These are phyloP conservation scores for Sporothrix brunneoviolacea DNA, from an alignment of 2,329 filamentous ascomycete genomes.

Conservation along the genomic window DNA sequence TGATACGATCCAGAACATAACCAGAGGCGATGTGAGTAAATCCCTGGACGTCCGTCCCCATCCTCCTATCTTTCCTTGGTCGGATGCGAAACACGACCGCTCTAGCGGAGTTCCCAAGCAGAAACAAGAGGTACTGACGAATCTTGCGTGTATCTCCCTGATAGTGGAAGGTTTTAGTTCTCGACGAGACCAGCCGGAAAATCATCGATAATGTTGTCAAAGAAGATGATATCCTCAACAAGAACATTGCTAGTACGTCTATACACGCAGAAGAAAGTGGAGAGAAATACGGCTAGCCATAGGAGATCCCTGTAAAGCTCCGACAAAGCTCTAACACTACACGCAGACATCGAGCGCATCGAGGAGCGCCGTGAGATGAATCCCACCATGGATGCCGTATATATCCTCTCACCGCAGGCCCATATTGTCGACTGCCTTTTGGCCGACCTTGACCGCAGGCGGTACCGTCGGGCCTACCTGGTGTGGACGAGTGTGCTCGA, in stretches of 20 bases:
- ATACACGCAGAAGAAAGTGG: too few species aligned
- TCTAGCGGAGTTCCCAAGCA: too few species aligned
- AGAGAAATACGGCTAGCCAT: too few species aligned
- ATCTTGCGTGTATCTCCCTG: too few species aligned
- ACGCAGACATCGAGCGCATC: constrained; percentile 83
- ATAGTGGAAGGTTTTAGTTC: constrained; percentile 93
- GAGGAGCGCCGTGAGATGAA: constrained; percentile 78
- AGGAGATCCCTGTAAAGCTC: too few species aligned
- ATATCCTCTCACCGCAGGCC: constrained; percentile 76
- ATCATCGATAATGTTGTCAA: constrained; percentile 86
- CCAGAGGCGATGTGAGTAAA: constrained; percentile 65
- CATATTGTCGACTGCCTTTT: constrained; percentile 92
- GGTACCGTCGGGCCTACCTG: constrained; percentile 73
- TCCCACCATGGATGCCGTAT: constrained; percentile 88
- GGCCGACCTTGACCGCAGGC: constrained; percentile 78
- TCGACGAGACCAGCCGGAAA: constrained; percentile 77
- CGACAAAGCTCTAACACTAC: too few species aligned
- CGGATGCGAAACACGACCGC: too few species aligned
- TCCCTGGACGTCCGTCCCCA: neutral
- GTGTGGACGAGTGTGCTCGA: constrained; percentile 79
- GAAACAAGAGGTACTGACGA: too few species aligned
- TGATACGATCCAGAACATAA: constrained; percentile 68
- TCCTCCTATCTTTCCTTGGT: too few species aligned
- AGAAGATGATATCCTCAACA: constrained; percentile 94
- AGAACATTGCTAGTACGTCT: constrained; percentile 83